Evolutionary conservation across 2,329 filamentous ascomycete genomes (phyloP).

Genomic region (Botrytis medusae): DNA sequence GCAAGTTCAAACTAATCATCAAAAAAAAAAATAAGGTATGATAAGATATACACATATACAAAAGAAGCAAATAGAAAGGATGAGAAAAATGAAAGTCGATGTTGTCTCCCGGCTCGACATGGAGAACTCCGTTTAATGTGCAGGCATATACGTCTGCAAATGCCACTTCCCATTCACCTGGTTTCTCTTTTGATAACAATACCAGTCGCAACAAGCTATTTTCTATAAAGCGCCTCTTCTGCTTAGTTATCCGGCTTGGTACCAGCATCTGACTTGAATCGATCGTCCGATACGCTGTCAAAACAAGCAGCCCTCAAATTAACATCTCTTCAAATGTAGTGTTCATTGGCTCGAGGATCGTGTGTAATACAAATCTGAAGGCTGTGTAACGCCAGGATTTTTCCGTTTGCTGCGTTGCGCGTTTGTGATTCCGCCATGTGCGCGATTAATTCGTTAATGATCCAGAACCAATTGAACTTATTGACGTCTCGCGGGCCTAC

Average conservation of each 20-base stretch:
- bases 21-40: background rate
- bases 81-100: background rate
- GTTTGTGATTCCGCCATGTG: background rate
- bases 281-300: background rate
- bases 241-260: background rate
- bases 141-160: background rate
- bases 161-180: background rate
- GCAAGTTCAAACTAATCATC: background rate
- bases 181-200: background rate
- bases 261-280: background rate
- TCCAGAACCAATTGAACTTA: background rate
- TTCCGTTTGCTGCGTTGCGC: background rate
- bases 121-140: background rate
- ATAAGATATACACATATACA: background rate
- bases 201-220: no score
- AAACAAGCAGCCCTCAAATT: background rate
- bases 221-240: background rate
- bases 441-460: background rate
- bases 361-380: background rate
- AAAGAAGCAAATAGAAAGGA: background rate
- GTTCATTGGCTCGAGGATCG: background rate
- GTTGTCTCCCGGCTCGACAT: background rate
- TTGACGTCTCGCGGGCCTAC: background rate
- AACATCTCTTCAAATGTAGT: background rate
- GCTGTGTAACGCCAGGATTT: background rate